Evolutionary conservation across 257 asterid genomes (phyloP), one percentile per base, ranked within the genome.

Genomic region (Cruciata laevipes): DNA sequence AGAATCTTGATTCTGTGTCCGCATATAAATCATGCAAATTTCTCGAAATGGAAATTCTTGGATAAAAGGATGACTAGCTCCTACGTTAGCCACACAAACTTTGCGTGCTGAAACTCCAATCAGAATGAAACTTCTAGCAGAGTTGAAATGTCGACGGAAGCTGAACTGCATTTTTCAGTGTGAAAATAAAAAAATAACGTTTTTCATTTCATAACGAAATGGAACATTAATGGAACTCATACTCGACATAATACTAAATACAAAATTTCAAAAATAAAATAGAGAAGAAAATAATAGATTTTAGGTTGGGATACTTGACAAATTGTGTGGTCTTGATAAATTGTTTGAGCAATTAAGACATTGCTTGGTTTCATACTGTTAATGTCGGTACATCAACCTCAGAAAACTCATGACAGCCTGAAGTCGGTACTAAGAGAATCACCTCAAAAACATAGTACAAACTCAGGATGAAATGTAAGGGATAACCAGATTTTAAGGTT

Each of bases 71-170:
- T 0, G 12, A 40, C 18, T 74, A 61, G 67, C 55, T 38, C 33
- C 61, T 69, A 31, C 38, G 4, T 44, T 3, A 69, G 58, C 74
- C 74, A 69, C 63, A 61, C 70, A 74, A 69, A 63, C 20, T 37
- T 61, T 42, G 58, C 23, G 24, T 18, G n/a, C 62, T 16, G n/a
- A 6, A 47, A 57, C 20, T 56, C 40, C 60, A 9, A 11, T 35
- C 20, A 25, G 11, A 60, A 5, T 21, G 23, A 32, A 17, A 1
- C 21, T 14, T 37, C 12, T 56, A 18, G 55, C 55, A 47, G 55
- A 47, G 55, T 47, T 47, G 55, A 47, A 47, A 47, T 42, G 51
- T 42, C 51, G 51, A 13, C 51, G 51, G 14, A 27, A 27, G 30
- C 30, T 27, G 30, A 27, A 27, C 2, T 27, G 30, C 30, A 2